phyloP scores from a whole-genome alignment of 2,329 filamentous ascomycete species.

The Fusarium ambrosium region DNA sequence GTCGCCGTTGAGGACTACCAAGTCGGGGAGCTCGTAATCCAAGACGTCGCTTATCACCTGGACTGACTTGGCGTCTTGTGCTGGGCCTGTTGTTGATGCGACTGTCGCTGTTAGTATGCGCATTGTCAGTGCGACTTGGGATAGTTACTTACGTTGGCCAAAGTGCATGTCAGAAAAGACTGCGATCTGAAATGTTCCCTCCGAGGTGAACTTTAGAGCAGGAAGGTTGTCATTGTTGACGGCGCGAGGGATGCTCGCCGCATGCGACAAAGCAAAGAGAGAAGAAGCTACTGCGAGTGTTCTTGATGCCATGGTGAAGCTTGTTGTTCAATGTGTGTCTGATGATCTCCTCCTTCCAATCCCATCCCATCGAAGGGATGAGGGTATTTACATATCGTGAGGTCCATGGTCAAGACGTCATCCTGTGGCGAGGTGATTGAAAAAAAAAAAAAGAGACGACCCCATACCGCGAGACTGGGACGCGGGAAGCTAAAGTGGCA shows the following conservation, averaged over 20 bases:
- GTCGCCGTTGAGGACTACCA: constrained; percentile 80
- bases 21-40: constrained; percentile 66
- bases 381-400: constrained; percentile 21
- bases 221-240: constrained; percentile 32
- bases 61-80: constrained; percentile 69
- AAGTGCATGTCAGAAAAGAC: constrained; percentile 45
- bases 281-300: constrained; percentile 11
- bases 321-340: background rate
- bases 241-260: constrained; percentile 5
- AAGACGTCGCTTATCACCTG: constrained; percentile 71
- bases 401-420: constrained; percentile 19
- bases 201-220: constrained; percentile 31
- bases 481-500: background rate
- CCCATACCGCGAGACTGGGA: background rate
- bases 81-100: constrained; percentile 49
- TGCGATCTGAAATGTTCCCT: constrained; percentile 43
- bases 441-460: background rate
- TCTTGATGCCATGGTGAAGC: constrained; percentile 4
- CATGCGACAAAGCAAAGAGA: constrained; percentile 11
- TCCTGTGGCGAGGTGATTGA: background rate
- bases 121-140: fast-evolving
- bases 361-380: background rate
- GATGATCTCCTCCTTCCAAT: background rate
- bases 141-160: constrained; percentile 35
- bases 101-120: constrained; percentile 16